Conservation (phyloP, 177 flowering plant genomes). For the Tripterygium wilfordii region DNA sequence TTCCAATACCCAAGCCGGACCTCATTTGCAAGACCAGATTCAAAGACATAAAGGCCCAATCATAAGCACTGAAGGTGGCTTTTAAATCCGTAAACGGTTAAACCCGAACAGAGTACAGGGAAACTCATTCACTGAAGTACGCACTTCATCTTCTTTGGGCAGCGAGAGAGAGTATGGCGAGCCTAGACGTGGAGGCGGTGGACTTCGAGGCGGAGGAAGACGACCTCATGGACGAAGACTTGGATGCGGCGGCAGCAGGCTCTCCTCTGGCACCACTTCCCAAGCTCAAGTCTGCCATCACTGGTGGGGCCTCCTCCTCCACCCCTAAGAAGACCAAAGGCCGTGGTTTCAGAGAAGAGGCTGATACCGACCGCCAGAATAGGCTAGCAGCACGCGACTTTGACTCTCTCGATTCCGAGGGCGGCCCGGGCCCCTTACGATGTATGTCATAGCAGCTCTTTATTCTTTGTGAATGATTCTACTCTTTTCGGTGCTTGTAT, state of each 20-base stretch:
- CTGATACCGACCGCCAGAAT: slow-evolving; percentile 43
- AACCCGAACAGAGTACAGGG: too few relatives aligned
- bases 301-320: slow-evolving; percentile 34
- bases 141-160: too few relatives aligned
- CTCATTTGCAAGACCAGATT: too few relatives aligned
- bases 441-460: slow-evolving; percentile 43
- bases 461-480: too few relatives aligned
- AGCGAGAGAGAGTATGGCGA: slow-evolving; percentile 32
- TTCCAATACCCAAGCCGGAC: too few relatives aligned
- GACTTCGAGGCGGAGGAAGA: slow-evolving; percentile 75
- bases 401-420: slow-evolving; percentile 66
- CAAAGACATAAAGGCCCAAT: too few relatives aligned
- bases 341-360: slow-evolving; percentile 75
- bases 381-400: slow-evolving; percentile 64
- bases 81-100: too few relatives aligned
- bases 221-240: slow-evolving; percentile 81
- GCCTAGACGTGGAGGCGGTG: slow-evolving; percentile 62
- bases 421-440: slow-evolving; percentile 86
- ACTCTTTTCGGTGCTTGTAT: too few relatives aligned
- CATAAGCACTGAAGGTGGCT: too few relatives aligned
- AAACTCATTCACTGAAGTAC: too few relatives aligned
- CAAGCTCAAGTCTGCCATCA: slow-evolving; percentile 76
- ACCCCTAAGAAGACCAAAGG: slow-evolving; percentile 75
- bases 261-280: slow-evolving; percentile 53
- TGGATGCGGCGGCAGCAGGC: slow-evolving; percentile 36